Base-by-base conservation (phyloP, 1,284 basidiomycete species). In the Mycena citricolor region DNA sequence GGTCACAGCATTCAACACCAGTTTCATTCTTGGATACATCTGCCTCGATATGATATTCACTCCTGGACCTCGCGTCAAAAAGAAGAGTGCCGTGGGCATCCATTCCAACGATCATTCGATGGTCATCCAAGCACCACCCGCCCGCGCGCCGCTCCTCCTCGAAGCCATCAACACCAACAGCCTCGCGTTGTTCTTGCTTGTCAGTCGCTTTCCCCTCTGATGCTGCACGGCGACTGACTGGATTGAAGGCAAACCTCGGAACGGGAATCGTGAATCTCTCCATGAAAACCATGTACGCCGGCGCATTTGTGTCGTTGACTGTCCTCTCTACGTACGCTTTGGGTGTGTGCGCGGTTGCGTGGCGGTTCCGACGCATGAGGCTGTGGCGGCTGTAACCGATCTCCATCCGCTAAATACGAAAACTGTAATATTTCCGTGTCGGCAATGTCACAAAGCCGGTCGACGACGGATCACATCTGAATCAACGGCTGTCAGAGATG, bases 1-100 rank as follows among this genome's bases (percentile, higher is more conserved):
- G 93, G 79, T 89, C 6, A 77, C 79, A 0, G 94, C 92, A 2
- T 97, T 84, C 78, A 99, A 98, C 64, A 83, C 86, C 0, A 77
- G 83, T 2, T 94, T 94, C 67, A 69, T 98, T 16, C 72, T 93
- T 8, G 81, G 79, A 2, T 97, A 97, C 63, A 71, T 94, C 35
- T 52, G 83, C 16, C 67, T 97, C 23, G 90, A 95, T 57, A 71
- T 85, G 39, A 56, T 73, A 32, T 82, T 88, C 58, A 84, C 83
- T 59, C 74, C 80, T 11, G 66, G 68, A 8, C 68, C 68, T 0
- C 63, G 36, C 4, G 32, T 47, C 1, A 50, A 35, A 36, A 57
- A 56, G 51, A 48, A 13, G 19, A 58, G 13, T 50, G 48, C 33
- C 53, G 66, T 53, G 63, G 68, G 2, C 64, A n/a, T n/a, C n/a